Evolutionary conservation across 805 yeast species (phyloP).

Genomic region (Priceomyces fermenticarens): DNA sequence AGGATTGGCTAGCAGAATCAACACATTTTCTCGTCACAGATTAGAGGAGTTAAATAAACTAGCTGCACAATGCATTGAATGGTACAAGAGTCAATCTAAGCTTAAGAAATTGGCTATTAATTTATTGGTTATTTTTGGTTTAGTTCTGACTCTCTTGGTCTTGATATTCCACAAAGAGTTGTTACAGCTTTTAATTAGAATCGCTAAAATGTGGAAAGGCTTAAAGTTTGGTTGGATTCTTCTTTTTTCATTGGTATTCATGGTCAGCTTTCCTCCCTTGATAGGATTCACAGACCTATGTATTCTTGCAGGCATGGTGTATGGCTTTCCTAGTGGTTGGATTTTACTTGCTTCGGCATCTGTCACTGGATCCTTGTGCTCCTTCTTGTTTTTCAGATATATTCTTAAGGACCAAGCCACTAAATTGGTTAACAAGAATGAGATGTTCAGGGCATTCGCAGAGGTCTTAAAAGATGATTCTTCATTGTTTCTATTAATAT

Average conservation of each 20-base stretch:
- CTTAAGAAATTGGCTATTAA: conserved; percentile 11
- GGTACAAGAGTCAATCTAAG: conserved; percentile 18
- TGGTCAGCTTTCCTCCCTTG: conserved; percentile 87
- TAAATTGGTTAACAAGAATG: conserved; percentile 56
- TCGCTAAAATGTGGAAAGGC: conserved; percentile 45
- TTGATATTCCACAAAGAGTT: conserved; percentile 34
- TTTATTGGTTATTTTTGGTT: conserved; percentile 15
- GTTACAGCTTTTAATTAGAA: conserved; percentile 32
- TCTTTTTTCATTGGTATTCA: conserved; percentile 51
- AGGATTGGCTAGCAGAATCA: background rate
- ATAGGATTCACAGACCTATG: conserved; percentile 75
- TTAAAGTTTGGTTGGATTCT: conserved; percentile 41
- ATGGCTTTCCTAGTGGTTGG: conserved; percentile 83
- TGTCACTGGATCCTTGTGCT: conserved; percentile 67
- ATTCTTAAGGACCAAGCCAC: conserved; percentile 57
- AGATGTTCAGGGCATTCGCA: conserved; percentile 69
- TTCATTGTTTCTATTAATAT: conserved; percentile 57
- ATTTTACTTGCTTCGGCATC: conserved; percentile 66
- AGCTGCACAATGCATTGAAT: conserved; percentile 5
- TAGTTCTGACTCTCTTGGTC: conserved; percentile 12
- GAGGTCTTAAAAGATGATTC: conserved; percentile 71
- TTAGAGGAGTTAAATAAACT: background rate
- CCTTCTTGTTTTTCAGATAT: conserved; percentile 67
- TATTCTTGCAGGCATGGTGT: conserved; percentile 72
- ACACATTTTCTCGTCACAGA: background rate